A percentile compares a stretch with the other conserved stretches of the same genome.
phyloP scores from a whole-genome alignment of 2,329 filamentous ascomycete species.

The Microdochium nivale region DNA sequence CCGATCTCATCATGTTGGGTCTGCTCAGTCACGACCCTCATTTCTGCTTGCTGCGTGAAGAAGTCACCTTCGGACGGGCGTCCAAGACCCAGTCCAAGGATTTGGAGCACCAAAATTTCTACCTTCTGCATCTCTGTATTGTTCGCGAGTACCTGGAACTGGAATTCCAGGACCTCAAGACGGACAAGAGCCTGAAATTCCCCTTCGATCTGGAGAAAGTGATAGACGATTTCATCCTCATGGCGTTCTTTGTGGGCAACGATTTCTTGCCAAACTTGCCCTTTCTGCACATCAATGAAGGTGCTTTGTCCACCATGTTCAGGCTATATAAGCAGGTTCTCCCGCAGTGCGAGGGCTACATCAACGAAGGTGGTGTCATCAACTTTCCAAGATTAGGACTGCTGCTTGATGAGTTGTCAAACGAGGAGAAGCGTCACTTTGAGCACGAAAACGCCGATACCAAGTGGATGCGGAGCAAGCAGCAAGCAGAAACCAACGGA shows the following conservation, averaged over 20 bases:
- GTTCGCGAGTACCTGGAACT: conserved; percentile 94
- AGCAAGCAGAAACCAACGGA: conserved; percentile 59
- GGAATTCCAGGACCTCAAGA: conserved; percentile 88
- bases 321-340: conserved; percentile 88
- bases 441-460: conserved; percentile 83
- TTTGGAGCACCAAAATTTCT: conserved; percentile 97
- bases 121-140: conserved; percentile 92
- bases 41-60: conserved; percentile 93
- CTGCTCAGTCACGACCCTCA: conserved; percentile 96
- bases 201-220: conserved; percentile 89
- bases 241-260: conserved; percentile 99
- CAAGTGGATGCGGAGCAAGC: conserved; percentile 86
- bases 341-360: conserved; percentile 82
- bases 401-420: conserved; percentile 74
- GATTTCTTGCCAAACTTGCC: conserved; percentile 97
- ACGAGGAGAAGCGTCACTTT: conserved; percentile 88
- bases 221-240: conserved; percentile 98
- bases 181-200: conserved; percentile 63
- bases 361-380: conserved; percentile 91
- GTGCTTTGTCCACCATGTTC: conserved; percentile 94
- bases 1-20: conserved; percentile 97
- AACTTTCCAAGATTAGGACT: conserved; percentile 72
- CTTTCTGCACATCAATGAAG: conserved; percentile 96
- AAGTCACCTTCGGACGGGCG: conserved; percentile 91
- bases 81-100: conserved; percentile 88